A percentile compares a stretch with the other conserved stretches of the same genome.
phyloP scores from a whole-genome alignment of 768 basidiomycete genomes.

The Hypholoma sublateritium region DNA sequence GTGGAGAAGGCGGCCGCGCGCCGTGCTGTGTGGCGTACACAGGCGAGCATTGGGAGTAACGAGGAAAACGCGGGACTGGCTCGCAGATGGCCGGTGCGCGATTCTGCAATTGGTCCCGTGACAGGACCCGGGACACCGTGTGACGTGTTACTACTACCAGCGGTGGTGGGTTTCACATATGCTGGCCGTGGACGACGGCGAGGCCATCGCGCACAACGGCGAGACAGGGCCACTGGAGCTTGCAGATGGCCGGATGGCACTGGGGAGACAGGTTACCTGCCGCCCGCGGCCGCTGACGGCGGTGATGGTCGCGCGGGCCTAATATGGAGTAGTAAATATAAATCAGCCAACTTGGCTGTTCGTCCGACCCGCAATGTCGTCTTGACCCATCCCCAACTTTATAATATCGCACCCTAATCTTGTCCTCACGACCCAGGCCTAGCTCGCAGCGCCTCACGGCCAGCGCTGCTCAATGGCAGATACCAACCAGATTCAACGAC shows the following conservation, averaged over 20 bases:
- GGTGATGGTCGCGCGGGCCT: constrained; percentile 19
- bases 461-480: constrained; percentile 45
- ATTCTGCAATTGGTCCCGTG: constrained; percentile 17
- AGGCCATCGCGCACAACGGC: background rate
- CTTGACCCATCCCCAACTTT: constrained; percentile 24
- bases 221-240: background rate
- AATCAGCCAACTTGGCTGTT: constrained; percentile 6
- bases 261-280: background rate
- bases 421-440: constrained; percentile 14
- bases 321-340: constrained; percentile 16
- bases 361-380: constrained; percentile 20
- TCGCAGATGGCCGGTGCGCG: constrained; percentile 16
- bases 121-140: constrained; percentile 16
- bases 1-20: background rate
- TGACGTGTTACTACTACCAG: constrained; percentile 7
- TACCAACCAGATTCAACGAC: constrained; percentile 42
- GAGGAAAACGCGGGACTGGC: background rate
- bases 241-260: background rate
- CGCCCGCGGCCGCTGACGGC: background rate
- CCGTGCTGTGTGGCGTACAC: constrained; percentile 14
- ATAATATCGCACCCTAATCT: constrained; percentile 15
- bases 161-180: background rate
- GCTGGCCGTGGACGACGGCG: background rate
- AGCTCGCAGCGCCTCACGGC: constrained; percentile 12
- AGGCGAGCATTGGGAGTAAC: constrained; percentile 10